Conservation (phyloP, 2,329 filamentous ascomycete species). For the Claviceps sp. region DNA sequence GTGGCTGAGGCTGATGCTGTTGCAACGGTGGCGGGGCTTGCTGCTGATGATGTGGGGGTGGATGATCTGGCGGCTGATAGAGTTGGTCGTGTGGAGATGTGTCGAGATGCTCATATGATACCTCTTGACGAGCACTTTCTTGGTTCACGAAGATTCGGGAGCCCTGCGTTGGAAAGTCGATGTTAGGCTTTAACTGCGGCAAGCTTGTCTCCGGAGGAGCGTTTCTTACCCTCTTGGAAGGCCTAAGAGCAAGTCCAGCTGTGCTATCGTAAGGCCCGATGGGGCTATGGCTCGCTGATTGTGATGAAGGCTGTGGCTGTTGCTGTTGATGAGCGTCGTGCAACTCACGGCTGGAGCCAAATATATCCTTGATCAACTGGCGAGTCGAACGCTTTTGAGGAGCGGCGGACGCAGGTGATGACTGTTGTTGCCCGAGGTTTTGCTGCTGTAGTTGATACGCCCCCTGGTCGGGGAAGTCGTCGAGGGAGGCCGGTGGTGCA, state of each 20-base stretch:
- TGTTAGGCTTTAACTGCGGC: conserved; percentile 21
- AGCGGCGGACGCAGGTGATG: conserved; percentile 13
- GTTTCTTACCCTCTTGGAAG: conserved; percentile 45
- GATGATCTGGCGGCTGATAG: conserved; percentile 20
- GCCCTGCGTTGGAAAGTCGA: conserved; percentile 25
- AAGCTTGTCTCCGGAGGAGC: conserved; percentile 29
- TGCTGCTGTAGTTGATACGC: conserved; percentile 19
- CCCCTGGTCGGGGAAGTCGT: conserved; percentile 11
- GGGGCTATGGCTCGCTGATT: conserved; percentile 9
- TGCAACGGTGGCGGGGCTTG: conserved; percentile 12
- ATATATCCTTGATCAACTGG: conserved; percentile 41
- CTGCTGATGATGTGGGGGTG: conserved; percentile 16
- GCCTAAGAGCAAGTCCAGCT: conserved; percentile 34
- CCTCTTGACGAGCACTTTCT: conserved; percentile 34
- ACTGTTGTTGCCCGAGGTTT: conserved; percentile 14
- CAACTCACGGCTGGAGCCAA: conserved; percentile 22
- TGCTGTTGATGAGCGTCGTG: conserved; percentile 10
- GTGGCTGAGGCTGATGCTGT: conserved; percentile 19
- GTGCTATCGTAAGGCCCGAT: conserved; percentile 34
- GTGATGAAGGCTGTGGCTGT: background rate
- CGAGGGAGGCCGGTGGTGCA: conserved; percentile 13
- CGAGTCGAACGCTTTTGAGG: conserved; percentile 37
- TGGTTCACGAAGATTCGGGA: conserved; percentile 19
- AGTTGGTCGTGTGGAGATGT: conserved; percentile 33
- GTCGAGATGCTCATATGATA: conserved; percentile 29